Conservation (phyloP, 2,329 filamentous ascomycete species). For the Stagonosporopsis chrysanthemi region DNA sequence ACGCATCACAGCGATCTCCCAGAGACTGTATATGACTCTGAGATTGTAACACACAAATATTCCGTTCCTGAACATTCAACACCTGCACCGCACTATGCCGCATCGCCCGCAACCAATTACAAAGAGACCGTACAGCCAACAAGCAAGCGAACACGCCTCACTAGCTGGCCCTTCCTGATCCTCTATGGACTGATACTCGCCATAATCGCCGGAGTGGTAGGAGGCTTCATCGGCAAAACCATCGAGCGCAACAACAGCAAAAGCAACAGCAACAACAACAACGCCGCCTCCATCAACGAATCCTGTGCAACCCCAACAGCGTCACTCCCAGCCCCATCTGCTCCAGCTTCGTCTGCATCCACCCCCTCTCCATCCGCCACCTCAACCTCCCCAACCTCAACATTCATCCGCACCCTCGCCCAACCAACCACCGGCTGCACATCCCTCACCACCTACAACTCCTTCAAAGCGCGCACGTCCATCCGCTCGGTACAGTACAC, state of each 20-base stretch:
- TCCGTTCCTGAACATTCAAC: neutral
- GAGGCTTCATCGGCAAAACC: constrained; percentile 20
- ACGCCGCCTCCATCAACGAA: neutral
- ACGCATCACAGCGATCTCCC: constrained; percentile 4
- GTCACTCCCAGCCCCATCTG: neutral
- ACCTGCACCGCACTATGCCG: neutral
- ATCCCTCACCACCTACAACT: neutral
- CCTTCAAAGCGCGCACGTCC: constrained; percentile 3
- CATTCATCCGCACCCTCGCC: constrained; percentile 4
- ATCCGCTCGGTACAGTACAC: constrained; percentile 3
- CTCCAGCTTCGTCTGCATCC: neutral
- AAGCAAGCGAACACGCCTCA: neutral
- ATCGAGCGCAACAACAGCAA: constrained; percentile 1
- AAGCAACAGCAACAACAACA: neutral
- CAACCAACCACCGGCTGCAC: constrained; percentile 9
- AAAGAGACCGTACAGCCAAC: too few relatives aligned
- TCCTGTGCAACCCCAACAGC: neutral
- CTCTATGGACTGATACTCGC: constrained; percentile 11
- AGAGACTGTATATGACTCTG: neutral
- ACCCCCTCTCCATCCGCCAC: neutral
- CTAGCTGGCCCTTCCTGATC: constrained; percentile 1
- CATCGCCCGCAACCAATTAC: too few relatives aligned
- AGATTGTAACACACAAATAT: neutral
- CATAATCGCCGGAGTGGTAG: constrained; percentile 14
- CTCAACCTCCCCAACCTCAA: neutral